Base-by-base conservation (phyloP, 148 eudicot genomes). In the Chenopodium album region DNA sequence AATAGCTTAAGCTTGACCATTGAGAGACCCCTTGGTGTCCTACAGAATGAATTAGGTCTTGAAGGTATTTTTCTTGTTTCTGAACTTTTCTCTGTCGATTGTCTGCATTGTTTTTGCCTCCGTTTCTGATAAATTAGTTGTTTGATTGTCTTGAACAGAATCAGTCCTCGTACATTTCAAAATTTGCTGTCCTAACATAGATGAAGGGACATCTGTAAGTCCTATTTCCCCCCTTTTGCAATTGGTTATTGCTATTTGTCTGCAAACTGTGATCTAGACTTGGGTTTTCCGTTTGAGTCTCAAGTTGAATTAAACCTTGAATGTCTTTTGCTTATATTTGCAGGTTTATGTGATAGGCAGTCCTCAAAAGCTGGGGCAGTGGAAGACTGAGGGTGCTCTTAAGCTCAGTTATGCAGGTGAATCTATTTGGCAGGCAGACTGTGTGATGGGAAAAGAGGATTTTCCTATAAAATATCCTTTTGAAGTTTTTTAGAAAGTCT, bases 401-500 rank as follows among this genome's bases (percentile, higher is more conserved):
- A 89, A 89, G 81, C 97, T 95, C 80, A 86, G 82, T 75, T 92
- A 92, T 78, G 90, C 92, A 66, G 98, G 99, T 75, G 98, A 95
- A 46, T 93, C 97, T 19, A 77, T 90, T 73, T 95, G 98, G 98
- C 89, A 91, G 77, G 97, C 90, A 60, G 94, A 90, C 71, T 88
- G 94, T 85, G 82, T 89, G 82, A 82, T 95, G 85, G 84, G 70
- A 72, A 91, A 87, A 83, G 88, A 87, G 62, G 99, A 93, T 79
- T 92, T 95, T 62, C 98, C 99, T 67, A 73, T 95, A 86, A 92
- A 90, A 93, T 95, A 94, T 94, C 98, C 97, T 93, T 90, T 82
- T 62, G n/a, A 44, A 23, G 76, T 71, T 66, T 52, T 44, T 81
- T 22, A 47, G 64, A 41, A 56, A 9, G 52, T 32, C 28, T 65